A percentile compares a stretch with the other conserved stretches of the same genome.
Evolutionary conservation across 2,329 filamentous ascomycete species (phyloP).

Genomic region (Incumbomyces delicatus): DNA sequence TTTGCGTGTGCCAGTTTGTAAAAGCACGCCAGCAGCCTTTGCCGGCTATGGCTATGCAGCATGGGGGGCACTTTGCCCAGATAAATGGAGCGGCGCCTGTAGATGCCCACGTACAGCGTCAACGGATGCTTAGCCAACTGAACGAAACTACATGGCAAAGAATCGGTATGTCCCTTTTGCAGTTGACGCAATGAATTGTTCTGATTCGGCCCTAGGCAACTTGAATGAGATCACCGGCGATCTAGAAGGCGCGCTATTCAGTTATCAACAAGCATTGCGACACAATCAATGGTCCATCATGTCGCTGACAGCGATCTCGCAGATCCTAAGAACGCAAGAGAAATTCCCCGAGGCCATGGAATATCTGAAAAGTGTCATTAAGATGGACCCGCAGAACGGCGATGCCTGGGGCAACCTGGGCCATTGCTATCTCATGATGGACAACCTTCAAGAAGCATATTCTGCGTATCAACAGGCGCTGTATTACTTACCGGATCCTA

Average conservation of each 20-base stretch:
- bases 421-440: constrained; percentile 99
- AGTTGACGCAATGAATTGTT: not conserved
- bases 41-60: constrained; percentile 5
- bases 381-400: constrained; percentile 79
- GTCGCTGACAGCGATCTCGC: constrained; percentile 89
- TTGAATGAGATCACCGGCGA: constrained; percentile 82
- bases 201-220: constrained; percentile 48
- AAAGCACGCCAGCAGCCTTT: no score
- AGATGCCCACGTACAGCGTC: constrained; percentile 25
- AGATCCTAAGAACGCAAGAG: constrained; percentile 82
- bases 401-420: constrained; percentile 95
- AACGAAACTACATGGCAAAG: constrained; percentile 90
- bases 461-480: constrained; percentile 92
- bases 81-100: constrained; percentile 42
- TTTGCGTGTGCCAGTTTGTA: no score
- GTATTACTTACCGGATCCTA: constrained; percentile 85
- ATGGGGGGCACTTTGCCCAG: constrained; percentile 42
- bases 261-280: constrained; percentile 80
- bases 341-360: constrained; percentile 91
- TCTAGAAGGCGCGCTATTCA: constrained; percentile 75
- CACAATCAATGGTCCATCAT: constrained; percentile 81
- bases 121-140: constrained; percentile 62
- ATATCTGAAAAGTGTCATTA: constrained; percentile 81
- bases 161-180: constrained; percentile 56
- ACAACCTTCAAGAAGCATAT: constrained; percentile 93